Percentiles rank a stretch among this genome's conserved stretches.
Evolutionary conservation across 2,329 filamentous ascomycete genomes (phyloP).

Genomic region (Diplodia intermedia): DNA sequence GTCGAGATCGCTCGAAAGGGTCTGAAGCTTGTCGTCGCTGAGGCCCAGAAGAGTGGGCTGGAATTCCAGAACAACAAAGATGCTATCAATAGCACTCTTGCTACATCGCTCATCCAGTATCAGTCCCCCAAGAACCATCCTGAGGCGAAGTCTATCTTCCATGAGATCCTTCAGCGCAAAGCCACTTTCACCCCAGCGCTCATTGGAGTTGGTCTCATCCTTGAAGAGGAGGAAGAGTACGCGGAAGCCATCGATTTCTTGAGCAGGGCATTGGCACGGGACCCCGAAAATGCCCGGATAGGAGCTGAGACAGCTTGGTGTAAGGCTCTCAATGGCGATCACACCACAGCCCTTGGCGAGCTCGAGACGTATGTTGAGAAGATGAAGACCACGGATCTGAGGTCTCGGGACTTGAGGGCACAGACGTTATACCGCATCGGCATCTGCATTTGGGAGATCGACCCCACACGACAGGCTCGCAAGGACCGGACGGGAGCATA

Average conservation of each 20-base stretch:
- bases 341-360: constrained; percentile 69
- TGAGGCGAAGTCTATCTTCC: constrained; percentile 86
- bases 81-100: constrained; percentile 77
- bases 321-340: constrained; percentile 80
- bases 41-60: constrained; percentile 72
- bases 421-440: constrained; percentile 88
- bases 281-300: constrained; percentile 77
- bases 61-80: constrained; percentile 65
- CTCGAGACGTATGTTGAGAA: constrained; percentile 73
- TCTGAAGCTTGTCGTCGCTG: constrained; percentile 64
- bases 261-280: constrained; percentile 74
- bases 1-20: constrained; percentile 82
- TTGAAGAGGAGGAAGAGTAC: constrained; percentile 92
- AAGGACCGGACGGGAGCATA: constrained; percentile 86
- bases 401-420: constrained; percentile 75
- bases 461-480: constrained; percentile 74
- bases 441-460: constrained; percentile 83
- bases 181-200: constrained; percentile 79
- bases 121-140: constrained; percentile 88
- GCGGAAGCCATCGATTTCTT: constrained; percentile 81
- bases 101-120: constrained; percentile 86
- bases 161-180: constrained; percentile 78
- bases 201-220: constrained; percentile 88
- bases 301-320: constrained; percentile 92
- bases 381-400: constrained; percentile 67